Conservation (phyloP, 371 early-diverging fungal species). For the Zopfochytrium polystomum region DNA sequence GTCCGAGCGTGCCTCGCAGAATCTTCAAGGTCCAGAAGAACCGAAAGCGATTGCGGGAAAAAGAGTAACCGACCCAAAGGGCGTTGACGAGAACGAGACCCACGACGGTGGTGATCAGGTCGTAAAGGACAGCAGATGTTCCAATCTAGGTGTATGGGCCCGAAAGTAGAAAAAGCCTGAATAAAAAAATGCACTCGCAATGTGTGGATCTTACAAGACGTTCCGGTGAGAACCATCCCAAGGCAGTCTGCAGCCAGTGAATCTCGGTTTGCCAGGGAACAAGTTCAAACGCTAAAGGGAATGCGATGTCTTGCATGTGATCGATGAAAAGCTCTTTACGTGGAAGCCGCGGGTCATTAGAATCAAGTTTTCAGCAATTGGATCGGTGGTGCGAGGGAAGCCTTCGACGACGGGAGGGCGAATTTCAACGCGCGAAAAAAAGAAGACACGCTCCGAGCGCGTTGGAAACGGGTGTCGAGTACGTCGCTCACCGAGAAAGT, state of each 20-base stretch:
- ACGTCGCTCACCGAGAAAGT: not conserved
- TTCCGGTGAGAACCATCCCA: constrained; percentile 27
- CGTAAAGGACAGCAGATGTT: constrained; percentile 18
- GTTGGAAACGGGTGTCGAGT: too few relatives aligned
- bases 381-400: too few relatives aligned
- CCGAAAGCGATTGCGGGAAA: constrained; percentile 36
- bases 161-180: constrained; percentile 1
- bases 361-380: too few relatives aligned
- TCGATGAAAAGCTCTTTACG: constrained; percentile 35
- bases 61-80: constrained; percentile 39
- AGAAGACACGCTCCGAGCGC: too few relatives aligned
- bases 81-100: constrained; percentile 29
- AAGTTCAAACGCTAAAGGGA: constrained; percentile 23
- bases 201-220: constrained; percentile 16
- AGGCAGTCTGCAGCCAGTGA: constrained; percentile 26
- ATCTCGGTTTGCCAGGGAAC: constrained; percentile 36
- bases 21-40: constrained; percentile 45
- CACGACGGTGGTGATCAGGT: constrained; percentile 15
- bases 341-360: too few relatives aligned
- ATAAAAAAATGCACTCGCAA: not conserved
- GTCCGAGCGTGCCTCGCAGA: constrained; percentile 28
- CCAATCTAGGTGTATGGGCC: constrained; percentile 6
- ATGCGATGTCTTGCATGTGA: constrained; percentile 35
- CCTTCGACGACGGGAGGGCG: too few relatives aligned
- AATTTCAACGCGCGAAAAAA: too few relatives aligned